Evolutionary conservation across 2,329 filamentous ascomycete genomes (phyloP).

Genomic region (Phoma herbarum): DNA sequence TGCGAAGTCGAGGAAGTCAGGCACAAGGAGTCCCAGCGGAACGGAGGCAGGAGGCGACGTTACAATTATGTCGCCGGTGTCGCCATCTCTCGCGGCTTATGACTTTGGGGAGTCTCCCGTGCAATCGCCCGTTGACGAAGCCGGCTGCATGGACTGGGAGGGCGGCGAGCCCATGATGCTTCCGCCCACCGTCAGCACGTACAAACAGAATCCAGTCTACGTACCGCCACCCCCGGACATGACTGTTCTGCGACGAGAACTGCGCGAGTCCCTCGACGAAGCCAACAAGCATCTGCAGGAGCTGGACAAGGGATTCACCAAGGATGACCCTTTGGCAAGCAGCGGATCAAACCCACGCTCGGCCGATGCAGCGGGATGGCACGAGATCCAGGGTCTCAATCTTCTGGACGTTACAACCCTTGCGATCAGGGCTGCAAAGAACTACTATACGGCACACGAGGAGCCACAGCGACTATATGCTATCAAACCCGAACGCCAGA

Average conservation of each 20-base stretch:
- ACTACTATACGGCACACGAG: conserved; percentile 95
- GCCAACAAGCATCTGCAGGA: conserved; percentile 74
- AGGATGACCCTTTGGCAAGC: conserved; percentile 18
- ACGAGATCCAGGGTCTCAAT: conserved; percentile 89
- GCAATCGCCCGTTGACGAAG: conserved; percentile 64
- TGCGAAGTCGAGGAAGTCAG: conserved; percentile 70
- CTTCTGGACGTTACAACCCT: conserved; percentile 92
- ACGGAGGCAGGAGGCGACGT: conserved; percentile 44
- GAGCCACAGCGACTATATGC: conserved; percentile 83
- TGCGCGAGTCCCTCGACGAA: conserved; percentile 73
- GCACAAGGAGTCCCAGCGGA: conserved; percentile 44
- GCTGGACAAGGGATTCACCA: conserved; percentile 53
- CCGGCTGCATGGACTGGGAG: conserved; percentile 59
- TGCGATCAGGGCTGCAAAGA: conserved; percentile 93
- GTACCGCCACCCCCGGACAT: conserved; percentile 86
- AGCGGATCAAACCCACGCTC: conserved; percentile 25
- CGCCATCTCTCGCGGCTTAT: conserved; percentile 34
- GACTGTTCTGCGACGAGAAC: conserved; percentile 75
- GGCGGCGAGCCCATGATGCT: conserved; percentile 80
- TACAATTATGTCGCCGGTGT: conserved; percentile 35
- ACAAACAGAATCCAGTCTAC: conserved; percentile 83
- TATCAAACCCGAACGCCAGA: conserved; percentile 86
- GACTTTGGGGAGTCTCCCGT: conserved; percentile 52
- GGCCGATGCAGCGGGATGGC: conserved; percentile 69
- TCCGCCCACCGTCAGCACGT: conserved; percentile 96